Conservation (phyloP, 371 early-diverging fungal genomes). For the Mortierella sp. region DNA sequence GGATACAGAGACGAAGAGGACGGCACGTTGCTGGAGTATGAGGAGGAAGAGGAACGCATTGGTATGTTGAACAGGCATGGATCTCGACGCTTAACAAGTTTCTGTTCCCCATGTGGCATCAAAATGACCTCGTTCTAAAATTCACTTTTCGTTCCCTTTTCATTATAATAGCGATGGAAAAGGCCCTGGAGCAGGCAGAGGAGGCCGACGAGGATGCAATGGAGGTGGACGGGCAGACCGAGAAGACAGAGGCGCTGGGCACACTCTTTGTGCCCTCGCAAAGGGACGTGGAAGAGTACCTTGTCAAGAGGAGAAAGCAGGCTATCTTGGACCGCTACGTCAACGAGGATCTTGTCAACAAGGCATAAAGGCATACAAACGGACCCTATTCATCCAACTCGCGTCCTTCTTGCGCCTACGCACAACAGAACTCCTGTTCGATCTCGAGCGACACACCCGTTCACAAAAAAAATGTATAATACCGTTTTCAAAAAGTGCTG, state of each 20-base stretch:
- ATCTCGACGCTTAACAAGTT: too few relatives aligned
- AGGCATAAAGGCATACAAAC: slow-evolving; percentile 1
- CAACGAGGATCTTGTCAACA: slow-evolving; percentile 35
- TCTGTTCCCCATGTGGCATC: too few relatives aligned
- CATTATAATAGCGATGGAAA: slow-evolving; percentile 32
- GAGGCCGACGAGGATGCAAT: slow-evolving; percentile 50
- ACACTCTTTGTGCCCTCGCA: slow-evolving; percentile 70
- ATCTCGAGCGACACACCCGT: background rate
- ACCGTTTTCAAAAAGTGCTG: background rate
- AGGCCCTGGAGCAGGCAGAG: slow-evolving; percentile 46
- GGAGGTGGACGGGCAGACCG: slow-evolving; percentile 53
- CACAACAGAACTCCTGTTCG: background rate
- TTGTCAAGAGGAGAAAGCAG: slow-evolving; percentile 78
- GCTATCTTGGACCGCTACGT: slow-evolving; percentile 60
- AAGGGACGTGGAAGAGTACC: slow-evolving; percentile 82
- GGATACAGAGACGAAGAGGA: slow-evolving; percentile 97
- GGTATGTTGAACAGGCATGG: slow-evolving; percentile 34
- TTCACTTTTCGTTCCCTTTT: background rate
- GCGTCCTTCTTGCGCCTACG: too few relatives aligned
- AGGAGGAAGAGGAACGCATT: slow-evolving; percentile 69
- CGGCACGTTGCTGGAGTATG: slow-evolving; percentile 84
- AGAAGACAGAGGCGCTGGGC: slow-evolving; percentile 38
- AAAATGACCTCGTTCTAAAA: background rate
- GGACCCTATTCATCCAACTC: background rate
- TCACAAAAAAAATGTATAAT: background rate